Base-by-base conservation (phyloP, 805 yeast species). In the Yamadazyma philogaea region DNA sequence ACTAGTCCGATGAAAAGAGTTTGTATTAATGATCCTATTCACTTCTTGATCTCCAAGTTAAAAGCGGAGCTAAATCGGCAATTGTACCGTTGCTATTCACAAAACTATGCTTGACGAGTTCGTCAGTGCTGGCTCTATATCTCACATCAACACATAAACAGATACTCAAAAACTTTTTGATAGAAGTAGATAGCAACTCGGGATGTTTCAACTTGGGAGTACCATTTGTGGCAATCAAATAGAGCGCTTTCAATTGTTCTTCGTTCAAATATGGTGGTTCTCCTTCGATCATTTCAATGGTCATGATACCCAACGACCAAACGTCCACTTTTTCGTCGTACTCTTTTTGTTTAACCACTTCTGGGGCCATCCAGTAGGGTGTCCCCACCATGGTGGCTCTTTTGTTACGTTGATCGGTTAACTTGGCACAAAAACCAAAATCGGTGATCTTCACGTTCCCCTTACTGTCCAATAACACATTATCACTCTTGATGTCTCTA, bases 131-230 rank as follows among this genome's bases (percentile, higher is more conserved):
- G 1, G 98, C 98, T 53, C 99, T 78, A 57, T 84, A 84, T 54
- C 85, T 78, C 33, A 89, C 96, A 61, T 95, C 98, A 28, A 91
- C 98, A 65, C 96, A 88, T 19, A 93, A 72, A 68, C 98, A 89
- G 48, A 89, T 87, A 39, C 90, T 81, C 60, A 93, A 74, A 60
- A 93, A 93, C 58, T 85, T 81, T 70, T 87, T 88, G 45, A 95
- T 84, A 26, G 82, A 80, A 44, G 81, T 73, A 7, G 91, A 81
- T 46, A 93, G 69, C 30, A 71, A 54, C 42, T 82, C 88, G 2
- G 91, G 89, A 37, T 67, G 68, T 62, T 81, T 82, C 51, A 84
- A 69, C 56, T 81, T 79, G 6, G 93, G 93, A 17, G 90, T 85
- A 26, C 93, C 93, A 56, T 83, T 84, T 3, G 88, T 81, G 4